Evolutionary conservation across 2,329 filamentous ascomycete genomes (phyloP), one percentile per base, ranked within the genome.

Genomic region (Paecilomyces sp.): DNA sequence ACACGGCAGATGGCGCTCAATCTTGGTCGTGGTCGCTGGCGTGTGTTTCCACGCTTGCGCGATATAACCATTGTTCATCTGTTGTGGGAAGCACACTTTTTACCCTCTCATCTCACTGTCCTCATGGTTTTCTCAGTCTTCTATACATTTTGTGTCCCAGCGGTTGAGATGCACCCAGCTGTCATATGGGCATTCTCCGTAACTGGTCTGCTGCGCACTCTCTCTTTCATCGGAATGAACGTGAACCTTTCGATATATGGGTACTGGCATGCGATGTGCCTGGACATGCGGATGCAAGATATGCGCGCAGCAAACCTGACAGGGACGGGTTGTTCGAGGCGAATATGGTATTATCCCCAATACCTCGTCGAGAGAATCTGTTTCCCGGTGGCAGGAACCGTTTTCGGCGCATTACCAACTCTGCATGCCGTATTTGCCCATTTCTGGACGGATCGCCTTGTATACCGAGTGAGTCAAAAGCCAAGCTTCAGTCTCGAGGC

Each of bases 401-500:
- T 90, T 2, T 90, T 86, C 66, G 88, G 88, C 18, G 82, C 86
- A 0, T 82, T 90, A 18, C 88, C 88, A 0, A 84, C 85, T 52
- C 79, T 86, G 3, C 86, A 90, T 63, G 88, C 88, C 1, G 83
- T 88, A 63, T 73, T 90, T 58, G 84, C 81, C 68, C 88, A 91
- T 70, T 85, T 90, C 68, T 90, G 86, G 82, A 89, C 85, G 0
- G 77, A 87, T 34, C 80, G 88, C 59, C 71, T 91, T 64, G 85
- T 88, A 11, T 91, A 91, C 73, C 83, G 85, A 0, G 88, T 91
- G 67, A 89, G 86, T 76, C 85, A 86, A 73, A 91, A 90, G 82
- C 85, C 66, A 15, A 69, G 67, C 6, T 71, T 72, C 60, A 51
- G 41, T 7, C 3, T 47, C n/a, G 41, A 47, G 41, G 15, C 15